Evolutionary conservation across 1,139 yeast species (phyloP).

Genomic region (Torulaspora pretoriensis): DNA sequence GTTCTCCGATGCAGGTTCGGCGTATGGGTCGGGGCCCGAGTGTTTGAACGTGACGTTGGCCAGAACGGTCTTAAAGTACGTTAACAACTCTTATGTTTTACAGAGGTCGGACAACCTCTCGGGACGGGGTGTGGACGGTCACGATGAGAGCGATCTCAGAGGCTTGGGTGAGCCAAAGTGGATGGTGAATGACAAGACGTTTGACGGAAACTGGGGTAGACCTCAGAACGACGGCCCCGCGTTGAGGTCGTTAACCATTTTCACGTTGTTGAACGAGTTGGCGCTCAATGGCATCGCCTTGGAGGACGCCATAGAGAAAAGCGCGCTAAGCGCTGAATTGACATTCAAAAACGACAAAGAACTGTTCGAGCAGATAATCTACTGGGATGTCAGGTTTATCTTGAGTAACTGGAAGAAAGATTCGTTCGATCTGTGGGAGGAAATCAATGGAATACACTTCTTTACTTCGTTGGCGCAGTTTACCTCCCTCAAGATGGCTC

Average conservation of each 20-base stretch:
- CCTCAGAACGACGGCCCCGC: slow-evolving; percentile 98
- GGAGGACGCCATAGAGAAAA: slow-evolving; percentile 21
- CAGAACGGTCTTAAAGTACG: slow-evolving; percentile 43
- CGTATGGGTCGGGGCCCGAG: slow-evolving; percentile 9
- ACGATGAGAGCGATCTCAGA: slow-evolving; percentile 34
- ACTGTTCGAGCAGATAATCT: slow-evolving; percentile 52
- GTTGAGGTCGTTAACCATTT: slow-evolving; percentile 61
- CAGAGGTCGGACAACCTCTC: slow-evolving; percentile 68
- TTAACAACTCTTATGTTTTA: slow-evolving; percentile 51
- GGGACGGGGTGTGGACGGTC: slow-evolving; percentile 48
- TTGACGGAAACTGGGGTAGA: slow-evolving; percentile 75
- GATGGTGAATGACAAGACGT: slow-evolving; percentile 58
- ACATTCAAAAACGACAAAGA: slow-evolving; percentile 24
- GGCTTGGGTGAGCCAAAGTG: slow-evolving; percentile 93
- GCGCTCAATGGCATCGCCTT: slow-evolving; percentile 35
- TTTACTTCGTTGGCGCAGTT: slow-evolving; percentile 75
- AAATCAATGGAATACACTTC: slow-evolving; percentile 66
- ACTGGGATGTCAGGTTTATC: slow-evolving; percentile 69
- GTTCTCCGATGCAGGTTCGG: slow-evolving; percentile 23
- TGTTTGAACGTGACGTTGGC: slow-evolving; percentile 18
- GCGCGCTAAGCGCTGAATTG: slow-evolving; percentile 6
- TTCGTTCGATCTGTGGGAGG: slow-evolving; percentile 95
- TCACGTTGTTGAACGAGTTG: slow-evolving; percentile 51
- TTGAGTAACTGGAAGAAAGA: slow-evolving; percentile 55
- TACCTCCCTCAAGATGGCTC: slow-evolving; percentile 61